Evolutionary conservation across 805 yeast genomes (phyloP).

Genomic region (Nakazawaea anatomiae): DNA sequence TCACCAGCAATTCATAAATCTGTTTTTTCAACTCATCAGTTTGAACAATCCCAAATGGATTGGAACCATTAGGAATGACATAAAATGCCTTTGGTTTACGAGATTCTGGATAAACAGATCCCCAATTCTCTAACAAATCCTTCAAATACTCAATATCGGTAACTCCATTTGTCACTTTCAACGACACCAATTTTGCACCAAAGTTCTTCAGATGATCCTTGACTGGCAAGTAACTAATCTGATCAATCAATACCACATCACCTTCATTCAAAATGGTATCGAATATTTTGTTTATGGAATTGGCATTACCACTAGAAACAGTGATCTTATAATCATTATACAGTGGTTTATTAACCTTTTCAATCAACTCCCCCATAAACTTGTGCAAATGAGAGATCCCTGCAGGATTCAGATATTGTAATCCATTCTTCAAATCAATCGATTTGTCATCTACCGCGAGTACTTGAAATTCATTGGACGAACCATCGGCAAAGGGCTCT

Average conservation of each 20-base stretch:
- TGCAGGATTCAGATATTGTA: slow-evolving; percentile 7
- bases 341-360: slow-evolving; percentile 37
- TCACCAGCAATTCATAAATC: slow-evolving; percentile 40
- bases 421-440: slow-evolving; percentile 8
- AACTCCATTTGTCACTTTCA: slow-evolving; percentile 25
- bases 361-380: slow-evolving; percentile 34
- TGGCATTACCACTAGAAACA: slow-evolving; percentile 48
- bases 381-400: slow-evolving; percentile 16
- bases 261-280: slow-evolving; percentile 44
- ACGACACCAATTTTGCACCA: slow-evolving; percentile 43
- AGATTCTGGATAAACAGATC: slow-evolving; percentile 31
- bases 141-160: slow-evolving; percentile 44
- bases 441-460: not conserved
- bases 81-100: slow-evolving; percentile 46
- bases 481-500: slow-evolving; percentile 32
- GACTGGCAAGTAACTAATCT: slow-evolving; percentile 51
- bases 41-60: slow-evolving; percentile 46
- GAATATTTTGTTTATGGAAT: slow-evolving; percentile 46
- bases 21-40: slow-evolving; percentile 32
- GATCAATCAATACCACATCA: slow-evolving; percentile 48
- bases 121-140: slow-evolving; percentile 46
- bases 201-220: slow-evolving; percentile 32
- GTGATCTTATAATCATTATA: slow-evolving; percentile 42
- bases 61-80: slow-evolving; percentile 55
- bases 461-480: not conserved